These are phyloP conservation scores for Cordia subcordata DNA, from an alignment of 257 asterid genomes.

Conservation along the genomic window DNA sequence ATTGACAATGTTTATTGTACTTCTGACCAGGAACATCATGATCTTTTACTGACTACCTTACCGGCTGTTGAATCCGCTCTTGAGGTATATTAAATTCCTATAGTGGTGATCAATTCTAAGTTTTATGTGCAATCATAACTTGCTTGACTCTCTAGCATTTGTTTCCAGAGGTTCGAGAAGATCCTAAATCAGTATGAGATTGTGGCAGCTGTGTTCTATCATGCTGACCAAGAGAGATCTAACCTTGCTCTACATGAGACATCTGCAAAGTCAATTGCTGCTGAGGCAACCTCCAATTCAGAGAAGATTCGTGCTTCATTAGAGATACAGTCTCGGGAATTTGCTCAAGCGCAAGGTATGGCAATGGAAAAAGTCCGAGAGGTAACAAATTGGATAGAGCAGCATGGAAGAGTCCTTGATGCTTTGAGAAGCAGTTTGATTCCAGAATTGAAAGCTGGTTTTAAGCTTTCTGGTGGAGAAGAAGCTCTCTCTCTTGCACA, in stretches of 20 bases:
- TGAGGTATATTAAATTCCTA: conserved; percentile 60
- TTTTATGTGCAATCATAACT: conserved; percentile 10
- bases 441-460: conserved; percentile 57
- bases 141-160: conserved; percentile 24
- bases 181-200: conserved; percentile 73
- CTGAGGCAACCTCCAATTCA: conserved; percentile 68
- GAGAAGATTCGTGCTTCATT: conserved; percentile 63
- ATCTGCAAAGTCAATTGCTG: conserved; percentile 68
- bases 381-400: conserved; percentile 90
- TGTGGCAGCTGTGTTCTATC: conserved; percentile 67
- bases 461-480: conserved; percentile 53
- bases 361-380: conserved; percentile 82
- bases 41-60: conserved; percentile 71
- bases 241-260: conserved; percentile 70
- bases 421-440: conserved; percentile 79
- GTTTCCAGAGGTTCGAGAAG: conserved; percentile 60
- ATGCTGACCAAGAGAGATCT: conserved; percentile 77
- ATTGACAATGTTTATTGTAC: conserved; percentile 14
- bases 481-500: conserved; percentile 76
- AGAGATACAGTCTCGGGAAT: conserved; percentile 75
- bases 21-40: conserved; percentile 84
- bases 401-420: conserved; percentile 86
- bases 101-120: conserved; percentile 19
- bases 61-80: conserved; percentile 81
- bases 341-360: conserved; percentile 68